Conservation (phyloP, 2,329 filamentous ascomycete species). For the Drechslera avenae region DNA sequence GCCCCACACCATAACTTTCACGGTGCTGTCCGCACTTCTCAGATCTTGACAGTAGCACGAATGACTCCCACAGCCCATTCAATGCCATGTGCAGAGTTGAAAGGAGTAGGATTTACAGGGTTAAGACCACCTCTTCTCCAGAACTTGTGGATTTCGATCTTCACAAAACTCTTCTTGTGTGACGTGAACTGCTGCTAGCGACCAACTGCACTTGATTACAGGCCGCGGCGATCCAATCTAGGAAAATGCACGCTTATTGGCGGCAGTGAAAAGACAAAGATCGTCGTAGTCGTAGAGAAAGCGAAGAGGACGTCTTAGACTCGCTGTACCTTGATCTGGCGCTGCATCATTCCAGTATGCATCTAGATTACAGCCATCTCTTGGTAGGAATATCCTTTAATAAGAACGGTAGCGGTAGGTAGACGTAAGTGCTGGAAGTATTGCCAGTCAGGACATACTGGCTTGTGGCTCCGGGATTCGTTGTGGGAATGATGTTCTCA, state of each 20-base stretch:
- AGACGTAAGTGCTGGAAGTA: too few species aligned
- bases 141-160: constrained; percentile 19
- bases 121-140: constrained; percentile 33
- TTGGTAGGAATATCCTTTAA: constrained; percentile 2
- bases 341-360: constrained; percentile 27
- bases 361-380: constrained; percentile 33
- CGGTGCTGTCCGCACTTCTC: constrained; percentile 5
- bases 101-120: constrained; percentile 28
- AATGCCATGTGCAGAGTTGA: constrained; percentile 23
- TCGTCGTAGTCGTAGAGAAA: constrained; percentile 24
- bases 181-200: constrained; percentile 22
- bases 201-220: constrained; percentile 33
- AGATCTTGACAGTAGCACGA: constrained; percentile 31
- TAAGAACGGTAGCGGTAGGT: too few species aligned
- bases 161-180: constrained; percentile 20
- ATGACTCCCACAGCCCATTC: constrained; percentile 24
- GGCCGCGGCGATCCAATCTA: constrained; percentile 19
- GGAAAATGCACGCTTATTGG: constrained; percentile 25
- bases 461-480: too few species aligned
- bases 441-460: too few species aligned
- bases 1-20: neutral
- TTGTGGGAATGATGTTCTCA: too few species aligned
- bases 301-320: constrained; percentile 49
- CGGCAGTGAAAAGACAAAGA: constrained; percentile 23
- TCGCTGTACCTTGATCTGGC: constrained; percentile 28